These are phyloP conservation scores for Phytopythium chamaehyphon DNA, from an alignment of 352 stramenopile species.

Conservation along the genomic window DNA sequence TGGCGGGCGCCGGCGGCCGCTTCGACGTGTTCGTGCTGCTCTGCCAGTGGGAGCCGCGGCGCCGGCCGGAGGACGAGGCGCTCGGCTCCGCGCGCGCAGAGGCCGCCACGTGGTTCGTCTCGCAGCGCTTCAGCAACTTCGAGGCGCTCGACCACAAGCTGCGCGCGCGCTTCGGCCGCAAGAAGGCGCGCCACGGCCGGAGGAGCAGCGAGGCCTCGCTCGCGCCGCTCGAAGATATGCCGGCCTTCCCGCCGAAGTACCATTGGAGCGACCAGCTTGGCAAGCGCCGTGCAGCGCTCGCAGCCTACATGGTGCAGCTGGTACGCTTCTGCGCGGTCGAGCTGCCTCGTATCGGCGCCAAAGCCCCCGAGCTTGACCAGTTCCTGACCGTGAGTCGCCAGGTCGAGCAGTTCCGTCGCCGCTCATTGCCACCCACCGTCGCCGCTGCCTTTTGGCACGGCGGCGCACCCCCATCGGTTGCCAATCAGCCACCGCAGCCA, in stretches of 20 bases:
- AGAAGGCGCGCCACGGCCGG: not conserved
- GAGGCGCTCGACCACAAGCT: constrained; percentile 30
- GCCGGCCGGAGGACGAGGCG: not conserved
- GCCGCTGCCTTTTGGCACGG: constrained; percentile 8
- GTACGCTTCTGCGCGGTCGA: constrained; percentile 30
- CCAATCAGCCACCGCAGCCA: constrained; percentile 8
- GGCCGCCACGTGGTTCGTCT: constrained; percentile 32
- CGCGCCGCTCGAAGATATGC: constrained; percentile 8
- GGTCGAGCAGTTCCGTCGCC: constrained; percentile 24
- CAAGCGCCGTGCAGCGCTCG: constrained; percentile 34
- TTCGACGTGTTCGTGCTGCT: constrained; percentile 37
- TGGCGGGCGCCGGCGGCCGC: constrained; percentile 10
- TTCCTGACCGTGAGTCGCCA: constrained; percentile 34
- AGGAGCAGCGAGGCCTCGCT: not conserved
- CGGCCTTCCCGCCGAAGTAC: constrained; percentile 39
- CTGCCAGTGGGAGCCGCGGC: constrained; percentile 24
- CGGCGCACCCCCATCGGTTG: constrained; percentile 7
- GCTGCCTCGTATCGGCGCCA: not conserved
- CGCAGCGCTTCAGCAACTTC: constrained; percentile 43
- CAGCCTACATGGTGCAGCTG: constrained; percentile 22
- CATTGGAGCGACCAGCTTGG: constrained; percentile 23
- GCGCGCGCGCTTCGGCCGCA: constrained; percentile 18
- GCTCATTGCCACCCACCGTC: constrained; percentile 7
- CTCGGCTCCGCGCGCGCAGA: not conserved
- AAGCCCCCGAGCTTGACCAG: constrained; percentile 31